phyloP scores from a whole-genome alignment of 129 eudicot species.

The Daucus carota region DH1_v3.0 NC_030381.2:25392001-25392500 shows the following conservation, averaged over 20 bases:
- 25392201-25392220: neutral
- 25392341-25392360: slow-evolving; percentile 25
- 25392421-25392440: too few relatives aligned
- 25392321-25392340: slow-evolving; percentile 17
- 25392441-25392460: too few relatives aligned
- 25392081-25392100: neutral
- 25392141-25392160: neutral
- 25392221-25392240: slow-evolving; percentile 2
- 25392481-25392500: too few relatives aligned
- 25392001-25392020: neutral
- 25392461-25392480: too few relatives aligned
- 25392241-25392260: slow-evolving; percentile 7
- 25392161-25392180: neutral
- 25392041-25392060: neutral
- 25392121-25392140: neutral
- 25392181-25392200: neutral
- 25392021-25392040: neutral
- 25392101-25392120: neutral
- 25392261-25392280: neutral
- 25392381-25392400: slow-evolving; percentile 3
- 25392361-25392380: neutral
- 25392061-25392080: neutral
- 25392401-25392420: neutral
- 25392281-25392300: neutral
- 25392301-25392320: neutral